Conservation (phyloP, 192 early-diverging fungal species). For the Gryganskiella cystojenkinii region DNA sequence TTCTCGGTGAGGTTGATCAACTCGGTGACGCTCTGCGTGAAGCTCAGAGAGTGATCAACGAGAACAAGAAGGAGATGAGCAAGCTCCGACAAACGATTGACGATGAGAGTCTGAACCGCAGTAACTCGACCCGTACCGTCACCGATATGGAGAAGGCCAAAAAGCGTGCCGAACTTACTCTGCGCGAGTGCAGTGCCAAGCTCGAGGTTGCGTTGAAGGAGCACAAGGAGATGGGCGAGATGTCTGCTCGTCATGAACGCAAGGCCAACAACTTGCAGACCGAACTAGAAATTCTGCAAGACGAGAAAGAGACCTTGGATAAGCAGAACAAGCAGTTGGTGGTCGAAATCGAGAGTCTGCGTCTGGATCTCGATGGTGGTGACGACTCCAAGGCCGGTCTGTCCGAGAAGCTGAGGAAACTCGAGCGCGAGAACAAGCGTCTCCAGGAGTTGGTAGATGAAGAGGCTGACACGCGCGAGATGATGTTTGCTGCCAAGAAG, state of each 20-base stretch:
- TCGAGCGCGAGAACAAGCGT: slow-evolving; percentile 67
- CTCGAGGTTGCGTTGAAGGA: slow-evolving; percentile 35
- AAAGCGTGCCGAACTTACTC: slow-evolving; percentile 48
- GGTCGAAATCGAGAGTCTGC: slow-evolving; percentile 65
- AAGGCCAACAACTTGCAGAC: slow-evolving; percentile 47
- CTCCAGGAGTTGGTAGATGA: slow-evolving; percentile 72
- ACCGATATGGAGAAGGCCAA: slow-evolving; percentile 63
- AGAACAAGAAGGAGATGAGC: slow-evolving; percentile 63
- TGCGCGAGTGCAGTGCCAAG: slow-evolving; percentile 40
- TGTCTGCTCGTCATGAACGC: slow-evolving; percentile 37
- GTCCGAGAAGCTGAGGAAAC: slow-evolving; percentile 58
- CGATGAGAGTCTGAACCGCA: slow-evolving; percentile 64
- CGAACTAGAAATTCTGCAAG: slow-evolving; percentile 55
- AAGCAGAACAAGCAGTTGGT: slow-evolving; percentile 66
- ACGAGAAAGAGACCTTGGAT: slow-evolving; percentile 76
- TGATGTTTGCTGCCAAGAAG: slow-evolving; percentile 68
- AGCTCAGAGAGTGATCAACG: slow-evolving; percentile 54
- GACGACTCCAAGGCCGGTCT: slow-evolving; percentile 58
- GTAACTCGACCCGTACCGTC: slow-evolving; percentile 60
- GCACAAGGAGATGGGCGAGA: slow-evolving; percentile 49
- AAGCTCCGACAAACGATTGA: slow-evolving; percentile 67
- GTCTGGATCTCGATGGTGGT: slow-evolving; percentile 71
- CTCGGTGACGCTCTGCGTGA: slow-evolving; percentile 69
- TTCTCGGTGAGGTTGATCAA: slow-evolving; percentile 64
- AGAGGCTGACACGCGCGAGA: slow-evolving; percentile 63